Conservation (phyloP, 2,329 filamentous ascomycete genomes). For the Gyromitra esculenta region DNA sequence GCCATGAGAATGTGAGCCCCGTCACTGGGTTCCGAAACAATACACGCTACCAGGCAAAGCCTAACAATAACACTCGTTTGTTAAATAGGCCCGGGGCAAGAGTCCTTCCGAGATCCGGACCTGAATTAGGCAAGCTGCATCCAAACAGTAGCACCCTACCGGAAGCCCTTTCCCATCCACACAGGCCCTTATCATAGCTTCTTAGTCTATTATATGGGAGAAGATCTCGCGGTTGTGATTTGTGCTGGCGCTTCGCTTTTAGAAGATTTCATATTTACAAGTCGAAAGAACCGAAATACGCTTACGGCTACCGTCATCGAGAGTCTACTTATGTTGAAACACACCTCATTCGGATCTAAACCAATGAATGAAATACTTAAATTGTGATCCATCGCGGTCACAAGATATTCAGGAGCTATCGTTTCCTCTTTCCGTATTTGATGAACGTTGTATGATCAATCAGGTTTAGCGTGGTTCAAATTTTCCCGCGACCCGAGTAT, state of each 20-base stretch:
- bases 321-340: conserved; percentile 6
- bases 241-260: conserved; percentile 11
- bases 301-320: conserved; percentile 12
- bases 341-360: conserved; percentile 15
- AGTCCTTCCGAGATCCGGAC: not conserved
- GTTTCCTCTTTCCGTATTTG: conserved; percentile 6
- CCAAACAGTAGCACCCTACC: not conserved
- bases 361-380: not conserved
- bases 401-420: not conserved
- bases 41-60: not conserved
- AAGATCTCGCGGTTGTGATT: not conserved
- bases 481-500: not conserved
- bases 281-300: not conserved
- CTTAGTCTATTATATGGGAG: not conserved
- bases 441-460: not conserved
- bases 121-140: too few species aligned
- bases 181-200: not conserved
- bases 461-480: not conserved
- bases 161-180: conserved; percentile 5
- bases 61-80: too few species aligned
- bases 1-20: not conserved
- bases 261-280: not conserved
- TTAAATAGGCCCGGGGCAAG: not conserved
- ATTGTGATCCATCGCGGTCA: conserved; percentile 8
- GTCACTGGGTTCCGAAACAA: not conserved